Evolutionary conservation across 306 rosid species (phyloP), one percentile per base, ranked within the genome.

Genomic region (Senna tora): DNA sequence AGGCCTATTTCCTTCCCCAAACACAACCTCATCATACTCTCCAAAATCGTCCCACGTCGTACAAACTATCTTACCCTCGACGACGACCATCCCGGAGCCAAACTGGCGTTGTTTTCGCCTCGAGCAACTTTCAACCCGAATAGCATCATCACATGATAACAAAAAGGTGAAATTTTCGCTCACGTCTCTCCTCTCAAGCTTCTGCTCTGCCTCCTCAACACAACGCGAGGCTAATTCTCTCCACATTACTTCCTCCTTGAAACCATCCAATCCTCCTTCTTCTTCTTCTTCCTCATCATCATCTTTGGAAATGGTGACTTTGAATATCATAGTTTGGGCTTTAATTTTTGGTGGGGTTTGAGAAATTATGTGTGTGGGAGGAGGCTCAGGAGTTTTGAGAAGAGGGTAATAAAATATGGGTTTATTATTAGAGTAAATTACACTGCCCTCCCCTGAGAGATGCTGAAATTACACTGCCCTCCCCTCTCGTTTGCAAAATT

Each of bases 1-100:
- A 0, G 84, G 76, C 72, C 76, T 58, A 34, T 80, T 80, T 43
- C 87, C 85, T 57, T 69, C 39, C 12, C 39, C 59, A 77, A 86
- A 80, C 19, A 33, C 79, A 0, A 83, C 25, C 41, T 68, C 76
- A 6, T 68, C 76, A 6, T 75, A 60, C 0, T 3, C 74, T 16
- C 85, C 84, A 17, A 80, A 78, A 68, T 63, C 80, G 21, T 75
- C 81, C 90, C 85, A 83, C 4, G 49, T 49, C 2, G 71, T 36
- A 14, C 58, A 7, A 21, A 2, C 36, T 11, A 72, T 42, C 59
- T n/a, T n/a, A n/a, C n/a, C n/a, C n/a, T n/a, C n/a, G n/a, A n/a
- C n/a, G n/a, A n/a, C n/a, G n/a, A n/a, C n/a, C n/a, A n/a, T n/a
- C n/a, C n/a, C n/a, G n/a, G n/a, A n/a, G n/a, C n/a, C n/a, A n/a